Conservation (phyloP, 805 yeast genomes). For the Yamadazyma insecticola region DNA sequence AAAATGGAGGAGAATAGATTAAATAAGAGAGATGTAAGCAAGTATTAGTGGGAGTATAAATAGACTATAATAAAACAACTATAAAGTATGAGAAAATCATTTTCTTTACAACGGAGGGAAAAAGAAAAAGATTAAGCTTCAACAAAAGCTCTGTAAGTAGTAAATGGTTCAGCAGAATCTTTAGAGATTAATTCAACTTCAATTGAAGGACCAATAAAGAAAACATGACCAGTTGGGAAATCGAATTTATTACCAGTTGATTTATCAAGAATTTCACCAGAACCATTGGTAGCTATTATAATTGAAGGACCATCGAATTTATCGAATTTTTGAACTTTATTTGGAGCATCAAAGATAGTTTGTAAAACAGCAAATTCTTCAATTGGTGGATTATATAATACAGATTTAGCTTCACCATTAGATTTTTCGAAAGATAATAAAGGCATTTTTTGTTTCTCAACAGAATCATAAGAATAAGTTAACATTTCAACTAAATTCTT, state of each 20-base stretch:
- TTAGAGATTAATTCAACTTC: slow-evolving; percentile 56
- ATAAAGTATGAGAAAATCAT: too few relatives aligned
- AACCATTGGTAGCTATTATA: slow-evolving; percentile 77
- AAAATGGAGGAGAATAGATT: too few relatives aligned
- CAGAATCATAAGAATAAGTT: slow-evolving; percentile 84
- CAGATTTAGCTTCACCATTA: slow-evolving; percentile 57
- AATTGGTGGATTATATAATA: slow-evolving; percentile 90
- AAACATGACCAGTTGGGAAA: slow-evolving; percentile 65
- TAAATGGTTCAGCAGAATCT: slow-evolving; percentile 44
- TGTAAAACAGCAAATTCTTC: slow-evolving; percentile 94
- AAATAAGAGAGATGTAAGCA: too few relatives aligned
- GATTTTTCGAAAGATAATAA: slow-evolving; percentile 55
- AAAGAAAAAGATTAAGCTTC: slow-evolving; percentile 46
- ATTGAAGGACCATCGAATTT: slow-evolving; percentile 84
- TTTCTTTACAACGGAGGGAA: too few relatives aligned
- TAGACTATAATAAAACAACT: too few relatives aligned
- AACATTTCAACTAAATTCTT: slow-evolving; percentile 83
- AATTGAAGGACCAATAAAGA: slow-evolving; percentile 75
- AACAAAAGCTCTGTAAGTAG: slow-evolving; percentile 86
- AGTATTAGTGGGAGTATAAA: too few relatives aligned
- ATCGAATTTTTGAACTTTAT: slow-evolving; percentile 51
- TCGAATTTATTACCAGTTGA: slow-evolving; percentile 34
- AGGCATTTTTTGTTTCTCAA: slow-evolving; percentile 89
- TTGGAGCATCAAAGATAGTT: slow-evolving; percentile 54
- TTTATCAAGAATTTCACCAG: slow-evolving; percentile 53